Evolutionary conservation across 495 filamentous ascomycete species (phyloP), one percentile per base, ranked within the genome.

Genomic region (Penicillium psychrofluorescens): DNA sequence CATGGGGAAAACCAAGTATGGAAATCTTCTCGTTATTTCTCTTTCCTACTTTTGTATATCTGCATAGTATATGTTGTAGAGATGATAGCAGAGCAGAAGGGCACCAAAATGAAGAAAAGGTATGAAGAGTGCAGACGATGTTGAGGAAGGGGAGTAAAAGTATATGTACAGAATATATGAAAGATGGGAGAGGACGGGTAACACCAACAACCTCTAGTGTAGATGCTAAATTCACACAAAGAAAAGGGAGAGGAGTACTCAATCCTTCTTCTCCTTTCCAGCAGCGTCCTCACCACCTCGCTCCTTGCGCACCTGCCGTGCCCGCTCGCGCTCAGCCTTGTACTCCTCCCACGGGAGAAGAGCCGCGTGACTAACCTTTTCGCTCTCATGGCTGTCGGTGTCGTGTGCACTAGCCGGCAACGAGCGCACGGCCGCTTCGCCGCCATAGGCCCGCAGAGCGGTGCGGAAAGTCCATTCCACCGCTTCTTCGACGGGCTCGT

Each of bases 381-480:
- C 41, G 7, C 22, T 40, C 22, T 48, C 43, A 1, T 51, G 48
- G 16, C 44, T 30, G 22, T 27, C 14, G 36, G 35, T 50, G 41
- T 54, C 45, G 27, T 32, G 43, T 12, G 41, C 38, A 35, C 50
- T 42, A 11, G 48, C 41, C 32, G 67, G 65, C n/a, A 68, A 41
- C 10, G 63, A 56, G 14, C 54, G 55, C 7, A 77, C 68, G n/a
- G 72, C 73, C 33, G 71, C 62, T 41, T 81, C 75, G 1, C 89
- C 88, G 6, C 82, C 87, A 49, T 85, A 75, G 3, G 72, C 51
- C 52, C 80, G 74, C 48, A 94, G 85, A 0, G 74, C 85, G 49
- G 80, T 85, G 41, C 92, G 83, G 71, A 98, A 96, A 8, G 70
- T 58, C 86, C 85, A 95, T 54, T 96, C 91, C 2, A 95, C 83